A percentile compares a stretch with the other conserved stretches of the same genome.
phyloP scores from a whole-genome alignment of 305 asterid genomes.

The Fraxinus dipetala region DNA sequence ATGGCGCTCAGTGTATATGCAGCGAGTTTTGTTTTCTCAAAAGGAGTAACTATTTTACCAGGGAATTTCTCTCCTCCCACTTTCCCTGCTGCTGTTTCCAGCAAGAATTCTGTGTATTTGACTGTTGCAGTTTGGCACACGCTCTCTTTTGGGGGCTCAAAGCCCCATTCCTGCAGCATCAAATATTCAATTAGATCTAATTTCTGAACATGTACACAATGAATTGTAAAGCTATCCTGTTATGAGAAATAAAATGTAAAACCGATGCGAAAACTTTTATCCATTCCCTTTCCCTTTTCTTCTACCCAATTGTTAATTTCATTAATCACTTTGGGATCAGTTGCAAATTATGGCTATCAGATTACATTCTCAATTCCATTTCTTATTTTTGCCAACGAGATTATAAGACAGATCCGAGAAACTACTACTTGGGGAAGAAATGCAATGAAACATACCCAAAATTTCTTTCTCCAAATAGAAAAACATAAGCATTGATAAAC shows the following conservation, averaged over 20 bases:
- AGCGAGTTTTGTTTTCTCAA: slow-evolving; percentile 67
- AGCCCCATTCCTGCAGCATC: slow-evolving; percentile 60
- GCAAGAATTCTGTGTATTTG: slow-evolving; percentile 61
- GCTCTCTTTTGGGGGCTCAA: slow-evolving; percentile 53
- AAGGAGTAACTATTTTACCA: slow-evolving; percentile 60
- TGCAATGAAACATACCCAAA: not conserved
- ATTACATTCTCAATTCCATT: not conserved
- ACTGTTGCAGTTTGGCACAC: slow-evolving; percentile 38
- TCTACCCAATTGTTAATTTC: not conserved
- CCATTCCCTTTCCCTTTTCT: not conserved
- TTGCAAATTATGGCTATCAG: slow-evolving; percentile 3
- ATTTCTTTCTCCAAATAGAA: not conserved
- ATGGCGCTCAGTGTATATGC: slow-evolving; percentile 62
- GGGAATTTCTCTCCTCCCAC: slow-evolving; percentile 51
- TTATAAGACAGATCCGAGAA: not conserved
- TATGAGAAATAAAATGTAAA: not conserved
- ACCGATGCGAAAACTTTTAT: not conserved
- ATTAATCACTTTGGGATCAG: not conserved
- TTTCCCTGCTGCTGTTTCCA: slow-evolving; percentile 65
- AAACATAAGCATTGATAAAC: not conserved
- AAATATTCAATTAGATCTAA: not conserved
- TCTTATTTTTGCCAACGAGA: not conserved
- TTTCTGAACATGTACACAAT: not conserved
- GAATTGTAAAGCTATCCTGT: not conserved
- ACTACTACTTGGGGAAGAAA: slow-evolving; percentile 1